These are phyloP conservation scores for Neopestalotiopsis sp. DNA, from an alignment of 2,329 filamentous ascomycete genomes.

Conservation along the genomic window DNA sequence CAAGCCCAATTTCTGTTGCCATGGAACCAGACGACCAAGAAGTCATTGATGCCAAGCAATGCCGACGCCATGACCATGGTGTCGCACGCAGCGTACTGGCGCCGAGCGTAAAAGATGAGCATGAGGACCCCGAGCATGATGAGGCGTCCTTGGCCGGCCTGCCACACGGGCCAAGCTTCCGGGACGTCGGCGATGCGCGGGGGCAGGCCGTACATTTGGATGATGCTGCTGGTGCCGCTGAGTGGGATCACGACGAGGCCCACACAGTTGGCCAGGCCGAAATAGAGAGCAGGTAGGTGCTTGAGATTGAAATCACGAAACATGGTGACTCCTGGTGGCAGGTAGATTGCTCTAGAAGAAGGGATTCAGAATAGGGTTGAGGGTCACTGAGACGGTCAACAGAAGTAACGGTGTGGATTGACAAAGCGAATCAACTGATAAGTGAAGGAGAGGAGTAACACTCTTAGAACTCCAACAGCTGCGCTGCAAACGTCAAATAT, in stretches of 20 bases:
- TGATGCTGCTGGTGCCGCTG: slow-evolving; percentile 13
- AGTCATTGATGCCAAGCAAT: not conserved
- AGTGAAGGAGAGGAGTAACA: too few species aligned
- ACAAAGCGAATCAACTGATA: too few species aligned
- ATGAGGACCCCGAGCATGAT: slow-evolving; percentile 21
- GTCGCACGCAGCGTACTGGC: slow-evolving; percentile 20
- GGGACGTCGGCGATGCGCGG: slow-evolving; percentile 15
- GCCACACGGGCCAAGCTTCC: slow-evolving; percentile 33
- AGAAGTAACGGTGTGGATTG: too few species aligned
- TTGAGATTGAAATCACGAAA: not conserved
- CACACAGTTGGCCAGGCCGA: slow-evolving; percentile 7
- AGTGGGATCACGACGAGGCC: slow-evolving; percentile 13
- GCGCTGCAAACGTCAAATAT: too few species aligned
- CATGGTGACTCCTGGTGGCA: not conserved
- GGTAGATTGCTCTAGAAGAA: too few species aligned
- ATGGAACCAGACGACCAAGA: not conserved
- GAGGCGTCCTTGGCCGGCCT: slow-evolving; percentile 28
- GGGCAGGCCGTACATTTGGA: slow-evolving; percentile 19
- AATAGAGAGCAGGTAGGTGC: not conserved
- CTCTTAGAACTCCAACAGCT: too few species aligned
- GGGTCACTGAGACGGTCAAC: too few species aligned
- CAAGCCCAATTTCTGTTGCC: not conserved
- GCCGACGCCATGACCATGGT: slow-evolving; percentile 13
- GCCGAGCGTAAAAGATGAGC: slow-evolving; percentile 20
- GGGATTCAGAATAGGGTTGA: too few species aligned